A percentile compares a stretch with the other conserved stretches of the same genome.
Evolutionary conservation across 768 basidiomycete species (phyloP).

Genomic region (Sarcodon sp.): DNA sequence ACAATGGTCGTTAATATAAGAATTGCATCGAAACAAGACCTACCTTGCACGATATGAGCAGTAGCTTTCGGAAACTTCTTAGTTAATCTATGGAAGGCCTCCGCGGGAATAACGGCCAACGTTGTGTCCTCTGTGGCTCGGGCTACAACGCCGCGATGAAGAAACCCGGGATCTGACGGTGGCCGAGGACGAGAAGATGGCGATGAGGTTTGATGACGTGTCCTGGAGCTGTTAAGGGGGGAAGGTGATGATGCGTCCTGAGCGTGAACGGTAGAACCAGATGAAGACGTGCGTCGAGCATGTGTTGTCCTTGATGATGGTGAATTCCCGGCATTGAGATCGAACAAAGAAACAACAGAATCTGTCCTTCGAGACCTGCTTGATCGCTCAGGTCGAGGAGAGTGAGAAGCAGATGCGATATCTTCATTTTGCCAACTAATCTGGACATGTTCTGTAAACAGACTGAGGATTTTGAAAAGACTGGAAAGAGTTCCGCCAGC

Average conservation of each 20-base stretch:
- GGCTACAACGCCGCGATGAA: conserved; percentile 70
- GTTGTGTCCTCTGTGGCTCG: conserved; percentile 91
- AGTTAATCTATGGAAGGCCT: conserved; percentile 88
- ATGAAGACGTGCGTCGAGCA: conserved; percentile 45
- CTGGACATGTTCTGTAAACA: conserved; percentile 92
- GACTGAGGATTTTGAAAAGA: conserved; percentile 89
- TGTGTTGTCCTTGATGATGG: conserved; percentile 15
- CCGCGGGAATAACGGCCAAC: conserved; percentile 96
- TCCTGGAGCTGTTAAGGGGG: neutral
- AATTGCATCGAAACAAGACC: neutral
- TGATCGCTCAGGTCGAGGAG: conserved; percentile 5
- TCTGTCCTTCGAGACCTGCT: conserved; percentile 26
- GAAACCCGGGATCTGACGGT: conserved; percentile 15
- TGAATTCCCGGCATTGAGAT: conserved; percentile 22
- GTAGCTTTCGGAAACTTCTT: conserved; percentile 97
- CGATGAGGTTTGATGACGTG: conserved; percentile 1
- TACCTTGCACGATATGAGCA: conserved; percentile 91
- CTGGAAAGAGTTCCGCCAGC: conserved; percentile 92
- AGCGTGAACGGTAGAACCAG: conserved; percentile 56
- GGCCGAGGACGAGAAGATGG: neutral
- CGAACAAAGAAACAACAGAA: conserved; percentile 54
- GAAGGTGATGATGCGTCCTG: conserved; percentile 16
- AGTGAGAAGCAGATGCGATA: conserved; percentile 3
- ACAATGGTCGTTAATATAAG: conserved; percentile 3
- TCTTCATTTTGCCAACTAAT: conserved; percentile 80